Percentiles rank a stretch among this genome's conserved stretches.
Conservation (phyloP, 2,329 filamentous ascomycete genomes). For the Cladosporium halotolerans region DNA sequence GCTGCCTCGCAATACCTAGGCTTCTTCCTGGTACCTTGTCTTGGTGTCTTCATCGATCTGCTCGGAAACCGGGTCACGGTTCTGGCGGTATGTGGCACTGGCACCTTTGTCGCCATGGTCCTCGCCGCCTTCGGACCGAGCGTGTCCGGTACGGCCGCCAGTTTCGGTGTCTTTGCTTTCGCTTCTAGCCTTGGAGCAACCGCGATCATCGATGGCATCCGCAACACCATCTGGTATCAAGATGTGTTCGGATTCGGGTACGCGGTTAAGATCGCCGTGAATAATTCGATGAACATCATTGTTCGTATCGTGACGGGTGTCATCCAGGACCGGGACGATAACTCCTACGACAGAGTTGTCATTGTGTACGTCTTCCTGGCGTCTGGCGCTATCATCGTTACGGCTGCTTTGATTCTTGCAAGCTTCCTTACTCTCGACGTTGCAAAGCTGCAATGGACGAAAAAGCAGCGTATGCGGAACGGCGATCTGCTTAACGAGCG, state of each 20-base stretch:
- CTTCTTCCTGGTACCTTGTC: conserved; percentile 53
- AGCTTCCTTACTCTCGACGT: conserved; percentile 40
- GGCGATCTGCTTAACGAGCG: conserved; percentile 41
- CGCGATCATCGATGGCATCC: conserved; percentile 54
- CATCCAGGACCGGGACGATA: conserved; percentile 52
- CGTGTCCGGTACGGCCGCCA: conserved; percentile 49
- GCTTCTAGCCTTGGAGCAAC: conserved; percentile 52
- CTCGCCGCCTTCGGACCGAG: conserved; percentile 49
- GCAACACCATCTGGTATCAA: conserved; percentile 55
- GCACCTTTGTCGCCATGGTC: conserved; percentile 49
- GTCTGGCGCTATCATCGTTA: conserved; percentile 44
- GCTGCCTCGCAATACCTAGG: conserved; percentile 50
- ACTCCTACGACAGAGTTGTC: conserved; percentile 51
- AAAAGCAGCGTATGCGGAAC: conserved; percentile 45
- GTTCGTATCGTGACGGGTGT: conserved; percentile 52
- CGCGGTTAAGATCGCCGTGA: conserved; percentile 55
- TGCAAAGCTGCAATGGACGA: conserved; percentile 51
- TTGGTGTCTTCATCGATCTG: conserved; percentile 53
- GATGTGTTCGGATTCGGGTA: conserved; percentile 57
- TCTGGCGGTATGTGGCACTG: conserved; percentile 41
- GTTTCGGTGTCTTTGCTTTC: conserved; percentile 55
- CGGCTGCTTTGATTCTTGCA: conserved; percentile 34
- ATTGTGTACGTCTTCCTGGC: conserved; percentile 52
- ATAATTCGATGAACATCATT: conserved; percentile 59
- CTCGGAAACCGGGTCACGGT: conserved; percentile 48